A percentile compares a stretch with the other conserved stretches of the same genome.
Evolutionary conservation across 1,139 yeast species (phyloP).

Genomic region (Suhomyces guaymorum): DNA sequence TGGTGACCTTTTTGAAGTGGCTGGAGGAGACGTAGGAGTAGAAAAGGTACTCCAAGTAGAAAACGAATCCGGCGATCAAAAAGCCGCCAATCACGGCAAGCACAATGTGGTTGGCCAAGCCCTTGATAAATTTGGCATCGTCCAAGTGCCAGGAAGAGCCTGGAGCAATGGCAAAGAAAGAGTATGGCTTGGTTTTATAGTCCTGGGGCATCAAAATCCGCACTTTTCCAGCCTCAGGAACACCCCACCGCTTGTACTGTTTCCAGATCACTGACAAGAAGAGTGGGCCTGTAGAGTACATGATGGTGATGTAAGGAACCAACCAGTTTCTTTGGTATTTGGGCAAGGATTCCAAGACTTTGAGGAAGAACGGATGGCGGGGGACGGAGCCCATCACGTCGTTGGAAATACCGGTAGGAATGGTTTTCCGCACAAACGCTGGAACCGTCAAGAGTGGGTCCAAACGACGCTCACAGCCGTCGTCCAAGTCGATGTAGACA

Average conservation of each 20-base stretch:
- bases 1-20: slow-evolving; percentile 29
- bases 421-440: slow-evolving; percentile 83
- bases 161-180: slow-evolving; percentile 70
- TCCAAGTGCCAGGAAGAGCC: slow-evolving; percentile 91
- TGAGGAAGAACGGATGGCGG: slow-evolving; percentile 78
- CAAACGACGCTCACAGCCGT: slow-evolving; percentile 74
- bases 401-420: slow-evolving; percentile 89
- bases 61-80: slow-evolving; percentile 53
- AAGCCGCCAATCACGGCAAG: slow-evolving; percentile 72
- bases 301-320: slow-evolving; percentile 85
- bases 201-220: slow-evolving; percentile 70
- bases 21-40: slow-evolving; percentile 47
- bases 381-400: slow-evolving; percentile 93
- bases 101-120: slow-evolving; percentile 68
- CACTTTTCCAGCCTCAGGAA: slow-evolving; percentile 62
- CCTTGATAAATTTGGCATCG: slow-evolving; percentile 75
- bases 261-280: slow-evolving; percentile 86
- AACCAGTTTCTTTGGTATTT: slow-evolving; percentile 71
- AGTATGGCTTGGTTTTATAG: slow-evolving; percentile 56
- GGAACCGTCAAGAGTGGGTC: slow-evolving; percentile 82
- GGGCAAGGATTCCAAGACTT: slow-evolving; percentile 64
- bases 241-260: slow-evolving; percentile 79
- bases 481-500: slow-evolving; percentile 85
- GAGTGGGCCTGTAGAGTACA: slow-evolving; percentile 92
- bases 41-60: slow-evolving; percentile 64